A percentile compares a stretch with the other conserved stretches of the same genome.
These are phyloP conservation scores for Lycium barbarum DNA, from an alignment of 257 asterid species.

Conservation along the genomic window DNA sequence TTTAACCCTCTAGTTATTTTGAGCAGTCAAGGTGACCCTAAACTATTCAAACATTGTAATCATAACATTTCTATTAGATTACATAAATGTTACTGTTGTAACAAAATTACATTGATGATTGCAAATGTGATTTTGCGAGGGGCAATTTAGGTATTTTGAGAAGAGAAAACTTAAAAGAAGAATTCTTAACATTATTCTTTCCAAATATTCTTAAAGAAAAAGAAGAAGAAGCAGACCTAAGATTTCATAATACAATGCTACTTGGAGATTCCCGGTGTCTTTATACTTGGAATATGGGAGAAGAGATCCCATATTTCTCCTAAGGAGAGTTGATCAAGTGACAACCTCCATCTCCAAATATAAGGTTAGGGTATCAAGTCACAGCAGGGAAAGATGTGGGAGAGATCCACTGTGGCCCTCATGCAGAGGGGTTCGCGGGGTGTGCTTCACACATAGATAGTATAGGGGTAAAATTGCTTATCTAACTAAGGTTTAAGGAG, in stretches of 20 bases:
- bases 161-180: neutral
- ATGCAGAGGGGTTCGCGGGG: neutral
- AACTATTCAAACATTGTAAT: neutral
- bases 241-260: conserved; percentile 1
- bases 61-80: neutral
- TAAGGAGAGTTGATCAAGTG: neutral
- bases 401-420: neutral
- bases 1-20: conserved; percentile 1
- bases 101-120: neutral
- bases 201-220: neutral
- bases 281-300: neutral
- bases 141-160: neutral
- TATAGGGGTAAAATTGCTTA: neutral
- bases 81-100: neutral
- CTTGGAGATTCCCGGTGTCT: neutral
- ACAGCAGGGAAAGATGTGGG: neutral
- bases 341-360: neutral
- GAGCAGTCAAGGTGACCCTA: neutral
- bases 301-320: neutral
- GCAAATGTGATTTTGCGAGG: neutral
- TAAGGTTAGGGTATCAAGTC: neutral
- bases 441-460: neutral
- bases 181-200: neutral
- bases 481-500: neutral
- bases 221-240: neutral